Percentiles rank a stretch among this genome's conserved stretches.
Evolutionary conservation across 116 monocot genomes (phyloP).

Genomic region (Dioscorea cayenensis): DNA sequence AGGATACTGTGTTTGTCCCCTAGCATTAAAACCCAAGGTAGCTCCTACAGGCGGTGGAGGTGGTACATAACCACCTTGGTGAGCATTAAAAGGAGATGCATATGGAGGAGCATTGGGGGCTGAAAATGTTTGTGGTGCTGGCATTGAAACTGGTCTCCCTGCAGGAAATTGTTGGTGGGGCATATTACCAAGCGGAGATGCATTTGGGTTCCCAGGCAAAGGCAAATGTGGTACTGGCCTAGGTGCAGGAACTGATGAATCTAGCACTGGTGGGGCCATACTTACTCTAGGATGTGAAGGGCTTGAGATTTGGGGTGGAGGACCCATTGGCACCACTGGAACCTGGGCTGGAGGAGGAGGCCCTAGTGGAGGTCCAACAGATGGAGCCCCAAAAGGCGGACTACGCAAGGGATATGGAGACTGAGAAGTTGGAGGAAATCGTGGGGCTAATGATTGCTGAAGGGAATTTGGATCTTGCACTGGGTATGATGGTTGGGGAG

Average conservation of each 20-base stretch:
- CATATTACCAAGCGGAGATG: conserved; percentile 25
- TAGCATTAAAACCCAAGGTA: conserved; percentile 33
- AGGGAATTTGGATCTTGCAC: conserved; percentile 19
- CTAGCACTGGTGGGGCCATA: conserved; percentile 18
- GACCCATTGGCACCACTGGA: conserved; percentile 27
- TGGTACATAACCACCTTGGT: conserved; percentile 26
- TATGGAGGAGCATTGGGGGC: conserved; percentile 9
- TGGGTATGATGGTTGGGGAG: conserved; percentile 21
- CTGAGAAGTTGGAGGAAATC: conserved; percentile 38
- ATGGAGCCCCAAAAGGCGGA: conserved; percentile 12
- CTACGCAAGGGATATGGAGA: conserved; percentile 13
- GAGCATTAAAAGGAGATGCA: conserved; percentile 20
- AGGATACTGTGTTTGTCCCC: conserved; percentile 51
- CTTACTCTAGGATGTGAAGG: conserved; percentile 11
- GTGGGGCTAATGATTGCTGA: conserved; percentile 25
- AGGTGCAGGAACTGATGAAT: conserved; percentile 18
- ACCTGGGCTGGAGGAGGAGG: conserved; percentile 12
- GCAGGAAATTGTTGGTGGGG: conserved; percentile 36
- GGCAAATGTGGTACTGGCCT: background rate
- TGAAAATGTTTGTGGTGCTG: conserved; percentile 25
- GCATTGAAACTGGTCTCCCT: conserved; percentile 22
- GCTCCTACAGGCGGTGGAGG: conserved; percentile 35
- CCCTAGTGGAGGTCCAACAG: conserved; percentile 6
- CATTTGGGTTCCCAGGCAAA: conserved; percentile 14
- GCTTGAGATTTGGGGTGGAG: conserved; percentile 25